phyloP scores from a whole-genome alignment of 768 basidiomycete species.

The Filobasidium wieringae region DNA sequence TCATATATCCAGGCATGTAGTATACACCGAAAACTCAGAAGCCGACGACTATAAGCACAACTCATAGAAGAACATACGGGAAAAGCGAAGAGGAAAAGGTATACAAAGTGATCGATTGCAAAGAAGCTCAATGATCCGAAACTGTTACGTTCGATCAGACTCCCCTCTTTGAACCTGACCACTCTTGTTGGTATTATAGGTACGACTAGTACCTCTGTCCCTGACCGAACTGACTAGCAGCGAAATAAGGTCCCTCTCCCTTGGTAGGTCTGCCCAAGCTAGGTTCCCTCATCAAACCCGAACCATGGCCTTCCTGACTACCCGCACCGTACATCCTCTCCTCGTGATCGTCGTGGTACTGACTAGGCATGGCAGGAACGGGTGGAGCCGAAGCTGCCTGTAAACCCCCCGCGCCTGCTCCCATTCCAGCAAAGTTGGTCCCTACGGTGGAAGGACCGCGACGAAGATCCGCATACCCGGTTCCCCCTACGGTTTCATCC shows the following conservation, averaged over 20 bases:
- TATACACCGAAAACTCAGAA: too few species aligned
- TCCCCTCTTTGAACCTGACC: too few species aligned
- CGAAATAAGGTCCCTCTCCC: slow-evolving; percentile 15
- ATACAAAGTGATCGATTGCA: too few species aligned
- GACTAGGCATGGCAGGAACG: neutral
- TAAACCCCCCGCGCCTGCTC: slow-evolving; percentile 8
- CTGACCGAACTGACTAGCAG: slow-evolving; percentile 1
- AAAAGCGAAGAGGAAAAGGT: too few species aligned
- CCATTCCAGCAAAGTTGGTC: slow-evolving; percentile 4
- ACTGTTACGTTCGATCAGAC: too few species aligned
- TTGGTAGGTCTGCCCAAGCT: slow-evolving; percentile 14
- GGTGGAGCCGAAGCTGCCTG: neutral
- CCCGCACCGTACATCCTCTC: neutral
- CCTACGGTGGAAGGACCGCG: slow-evolving; percentile 18
- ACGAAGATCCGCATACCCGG: slow-evolving; percentile 31
- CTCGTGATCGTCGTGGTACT: neutral
- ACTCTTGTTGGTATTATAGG: too few species aligned
- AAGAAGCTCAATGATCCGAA: too few species aligned
- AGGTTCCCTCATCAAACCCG: slow-evolving; percentile 4
- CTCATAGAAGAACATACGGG: too few species aligned
- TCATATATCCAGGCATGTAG: too few species aligned
- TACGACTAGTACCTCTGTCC: neutral
- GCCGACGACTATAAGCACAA: too few species aligned
- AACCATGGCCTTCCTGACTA: neutral
- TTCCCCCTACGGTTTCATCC: slow-evolving; percentile 11